Evolutionary conservation across 371 early-diverging fungal genomes (phyloP).

Genomic region (Thermomucor indicae-seudaticae): DNA sequence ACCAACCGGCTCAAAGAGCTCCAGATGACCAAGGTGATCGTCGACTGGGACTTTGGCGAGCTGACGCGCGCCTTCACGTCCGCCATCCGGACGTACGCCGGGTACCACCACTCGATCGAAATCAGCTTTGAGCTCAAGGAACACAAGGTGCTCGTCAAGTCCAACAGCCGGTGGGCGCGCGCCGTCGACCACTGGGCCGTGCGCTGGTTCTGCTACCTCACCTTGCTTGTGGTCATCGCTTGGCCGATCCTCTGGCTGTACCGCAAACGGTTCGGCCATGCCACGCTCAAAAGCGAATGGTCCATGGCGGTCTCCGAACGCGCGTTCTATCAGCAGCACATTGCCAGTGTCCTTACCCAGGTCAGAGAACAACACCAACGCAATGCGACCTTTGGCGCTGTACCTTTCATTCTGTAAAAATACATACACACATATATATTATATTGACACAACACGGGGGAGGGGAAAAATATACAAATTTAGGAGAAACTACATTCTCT

Average conservation of each 20-base stretch:
- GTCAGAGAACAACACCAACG: neutral
- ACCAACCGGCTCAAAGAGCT: constrained; percentile 34
- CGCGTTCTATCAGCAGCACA: constrained; percentile 30
- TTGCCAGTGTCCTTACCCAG: constrained; percentile 19
- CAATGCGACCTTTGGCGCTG: neutral
- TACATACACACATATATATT: neutral
- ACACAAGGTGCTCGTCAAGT: constrained; percentile 31
- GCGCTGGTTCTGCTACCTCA: constrained; percentile 25
- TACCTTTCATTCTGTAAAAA: constrained; percentile 13
- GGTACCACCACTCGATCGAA: constrained; percentile 27
- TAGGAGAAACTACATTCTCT: neutral
- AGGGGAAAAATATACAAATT: neutral
- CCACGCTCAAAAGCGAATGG: constrained; percentile 34
- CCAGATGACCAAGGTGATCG: constrained; percentile 31
- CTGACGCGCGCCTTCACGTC: constrained; percentile 32
- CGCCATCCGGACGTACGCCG: constrained; percentile 34
- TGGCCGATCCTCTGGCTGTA: constrained; percentile 27
- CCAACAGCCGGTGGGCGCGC: constrained; percentile 18
- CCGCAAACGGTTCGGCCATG: constrained; percentile 31
- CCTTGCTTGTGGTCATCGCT: constrained; percentile 35
- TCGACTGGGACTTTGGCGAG: constrained; percentile 37
- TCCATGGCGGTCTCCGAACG: constrained; percentile 29
- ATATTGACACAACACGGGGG: neutral
- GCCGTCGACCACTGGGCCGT: constrained; percentile 21
- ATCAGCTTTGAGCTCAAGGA: constrained; percentile 32